phyloP scores from a whole-genome alignment of 305 asterid species.

The Andrographis paniculata region DNA sequence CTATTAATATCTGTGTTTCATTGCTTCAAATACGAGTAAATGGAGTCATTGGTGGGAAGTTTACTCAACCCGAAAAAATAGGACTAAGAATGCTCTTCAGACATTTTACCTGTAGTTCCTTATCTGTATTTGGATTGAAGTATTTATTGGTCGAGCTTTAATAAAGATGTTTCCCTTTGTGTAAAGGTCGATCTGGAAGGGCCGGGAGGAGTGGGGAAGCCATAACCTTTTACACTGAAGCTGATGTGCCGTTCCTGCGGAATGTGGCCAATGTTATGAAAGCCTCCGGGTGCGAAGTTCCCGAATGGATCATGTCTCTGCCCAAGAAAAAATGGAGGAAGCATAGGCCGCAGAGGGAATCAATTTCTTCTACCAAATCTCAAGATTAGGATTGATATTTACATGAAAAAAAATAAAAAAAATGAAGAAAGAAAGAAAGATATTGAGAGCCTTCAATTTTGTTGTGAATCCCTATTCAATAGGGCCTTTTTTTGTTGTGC shows the following conservation, averaged over 20 bases:
- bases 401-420: no score
- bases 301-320: constrained; percentile 55
- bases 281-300: constrained; percentile 85
- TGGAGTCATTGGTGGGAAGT: no score
- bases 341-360: constrained; percentile 75
- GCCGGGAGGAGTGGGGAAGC: constrained; percentile 97
- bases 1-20: no score
- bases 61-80: no score
- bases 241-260: constrained; percentile 57
- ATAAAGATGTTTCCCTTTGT: not conserved
- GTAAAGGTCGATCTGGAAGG: constrained; percentile 75
- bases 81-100: no score
- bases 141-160: constrained; percentile 4
- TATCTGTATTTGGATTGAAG: not conserved
- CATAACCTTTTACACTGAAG: constrained; percentile 70
- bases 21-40: no score
- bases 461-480: no score
- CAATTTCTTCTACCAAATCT: constrained; percentile 45
- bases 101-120: no score
- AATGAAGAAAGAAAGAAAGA: no score
- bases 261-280: constrained; percentile 77
- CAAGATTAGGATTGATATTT: constrained; percentile 20
- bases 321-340: constrained; percentile 78
- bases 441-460: no score
- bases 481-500: no score